A percentile compares a stretch with the other conserved stretches of the same genome.
Conservation (phyloP, 768 basidiomycete genomes). For the Agaricus blazei region DNA sequence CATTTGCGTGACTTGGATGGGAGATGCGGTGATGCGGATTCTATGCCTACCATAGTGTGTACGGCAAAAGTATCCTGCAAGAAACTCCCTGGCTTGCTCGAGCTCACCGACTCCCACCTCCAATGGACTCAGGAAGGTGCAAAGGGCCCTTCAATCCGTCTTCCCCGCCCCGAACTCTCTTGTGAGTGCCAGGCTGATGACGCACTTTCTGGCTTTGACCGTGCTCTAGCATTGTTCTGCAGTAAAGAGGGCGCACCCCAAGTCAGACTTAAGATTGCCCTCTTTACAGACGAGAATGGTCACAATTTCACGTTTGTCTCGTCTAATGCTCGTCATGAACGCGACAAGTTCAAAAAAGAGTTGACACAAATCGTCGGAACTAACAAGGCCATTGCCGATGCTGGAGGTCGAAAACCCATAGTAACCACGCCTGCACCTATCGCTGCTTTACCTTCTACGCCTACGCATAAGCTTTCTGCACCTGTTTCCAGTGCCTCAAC, state of each 20-base stretch:
- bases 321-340: slow-evolving; percentile 58
- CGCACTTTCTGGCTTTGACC: slow-evolving; percentile 9
- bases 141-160: slow-evolving; percentile 56
- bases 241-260: slow-evolving; percentile 81
- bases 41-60: slow-evolving; percentile 64
- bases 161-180: slow-evolving; percentile 53
- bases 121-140: slow-evolving; percentile 80
- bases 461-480: slow-evolving; percentile 13
- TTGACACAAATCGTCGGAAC: slow-evolving; percentile 72
- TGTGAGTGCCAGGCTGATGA: slow-evolving; percentile 40
- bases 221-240: slow-evolving; percentile 65
- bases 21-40: slow-evolving; percentile 8
- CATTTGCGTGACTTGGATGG: background rate
- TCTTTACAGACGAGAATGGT: slow-evolving; percentile 63
- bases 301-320: slow-evolving; percentile 83
- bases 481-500: slow-evolving; percentile 23
- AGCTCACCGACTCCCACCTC: slow-evolving; percentile 67
- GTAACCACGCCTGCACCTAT: slow-evolving; percentile 16
- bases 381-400: slow-evolving; percentile 50
- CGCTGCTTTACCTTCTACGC: slow-evolving; percentile 21
- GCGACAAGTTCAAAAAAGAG: slow-evolving; percentile 80
- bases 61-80: slow-evolving; percentile 82
- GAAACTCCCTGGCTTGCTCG: slow-evolving; percentile 69
- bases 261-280: slow-evolving; percentile 70
- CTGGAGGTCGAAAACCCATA: slow-evolving; percentile 3